Evolutionary conservation across 1,284 basidiomycete species (phyloP).

Genomic region (Sutorius eximius): DNA sequence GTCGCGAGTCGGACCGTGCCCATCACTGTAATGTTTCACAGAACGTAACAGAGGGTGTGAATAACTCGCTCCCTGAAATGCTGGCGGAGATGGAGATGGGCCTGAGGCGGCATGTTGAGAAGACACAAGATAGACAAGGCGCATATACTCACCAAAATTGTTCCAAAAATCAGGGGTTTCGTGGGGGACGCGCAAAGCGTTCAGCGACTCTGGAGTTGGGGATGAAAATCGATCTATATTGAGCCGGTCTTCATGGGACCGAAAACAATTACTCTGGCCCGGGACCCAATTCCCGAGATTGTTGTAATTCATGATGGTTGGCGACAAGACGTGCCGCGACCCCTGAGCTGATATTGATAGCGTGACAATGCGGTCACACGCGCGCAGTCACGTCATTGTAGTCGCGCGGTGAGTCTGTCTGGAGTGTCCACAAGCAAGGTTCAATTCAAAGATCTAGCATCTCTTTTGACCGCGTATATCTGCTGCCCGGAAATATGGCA

Average conservation of each 20-base stretch:
- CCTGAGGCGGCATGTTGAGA: slow-evolving; percentile 15
- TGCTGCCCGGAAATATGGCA: slow-evolving; percentile 23
- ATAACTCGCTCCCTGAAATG: slow-evolving; percentile 11
- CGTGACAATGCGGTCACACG: slow-evolving; percentile 24
- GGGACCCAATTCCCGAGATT: neutral
- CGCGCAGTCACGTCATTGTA: slow-evolving; percentile 27
- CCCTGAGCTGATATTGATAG: neutral
- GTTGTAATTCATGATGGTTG: slow-evolving; percentile 18
- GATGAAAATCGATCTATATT: slow-evolving; percentile 5
- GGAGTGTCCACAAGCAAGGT: slow-evolving; percentile 3
- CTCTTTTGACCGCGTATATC: slow-evolving; percentile 13
- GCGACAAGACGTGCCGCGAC: slow-evolving; percentile 7
- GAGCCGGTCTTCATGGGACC: neutral
- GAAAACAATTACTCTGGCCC: neutral
- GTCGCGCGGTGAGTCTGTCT: slow-evolving; percentile 6
- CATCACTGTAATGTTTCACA: slow-evolving; percentile 2
- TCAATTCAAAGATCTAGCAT: neutral
- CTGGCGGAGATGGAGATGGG: slow-evolving; percentile 45
- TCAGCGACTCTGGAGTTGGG: slow-evolving; percentile 4
- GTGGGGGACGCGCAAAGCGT: slow-evolving; percentile 4
- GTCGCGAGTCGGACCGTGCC: neutral
- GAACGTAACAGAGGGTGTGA: slow-evolving; percentile 5
- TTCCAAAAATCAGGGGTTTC: slow-evolving; percentile 21
- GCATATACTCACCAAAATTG: slow-evolving; percentile 54
- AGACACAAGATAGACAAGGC: slow-evolving; percentile 4